Evolutionary conservation across 2,329 filamentous ascomycete genomes (phyloP), one percentile per base, ranked within the genome.

Genomic region (Sclerotinia minor): DNA sequence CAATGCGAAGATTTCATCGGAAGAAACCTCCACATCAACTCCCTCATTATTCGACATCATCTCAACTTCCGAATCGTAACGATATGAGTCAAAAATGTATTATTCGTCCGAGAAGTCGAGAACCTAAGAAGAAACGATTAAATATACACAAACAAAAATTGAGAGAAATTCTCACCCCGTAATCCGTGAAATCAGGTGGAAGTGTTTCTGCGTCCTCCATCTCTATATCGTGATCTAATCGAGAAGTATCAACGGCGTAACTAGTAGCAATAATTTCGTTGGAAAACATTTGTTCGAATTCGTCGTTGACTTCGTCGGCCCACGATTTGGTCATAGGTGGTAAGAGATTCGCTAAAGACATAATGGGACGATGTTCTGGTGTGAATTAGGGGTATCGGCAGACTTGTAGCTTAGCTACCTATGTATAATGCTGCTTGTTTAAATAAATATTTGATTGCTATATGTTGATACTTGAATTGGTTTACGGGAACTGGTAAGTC

Each of bases 291-390:
- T 63, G 29, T 50, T 50, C 59, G 0, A 63, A 26, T 13, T 50
- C 45, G 5, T 49, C 59, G 32, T 63, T 63, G 59, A 49, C 32
- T 63, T 63, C 59, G 17, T 63, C 59, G 24, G 45, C 59, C 45
- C 45, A 63, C 4, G 59, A 63, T 50, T 38, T 50, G 15, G 59
- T 50, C 47, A 63, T 24, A 3, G 59, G 45, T 38, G 59, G 45
- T 5, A 50, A 15, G 26, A 63, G 32, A 5, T 15, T 63, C 59
- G 59, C 59, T 63, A 63, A 63, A 63, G 59, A 50, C 59, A 63
- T 50, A 2, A n/a, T 50, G n/a, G 13, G 17, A 21, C 5, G 32
- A 15, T 38, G 26, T 32, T 50, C 8, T 19, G 9, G n/a, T 15
- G 29, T 50, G n/a, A 38, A 35, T 50, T 21, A 26, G 32, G 15